Percentiles rank a stretch among this genome's conserved stretches.
These are phyloP conservation scores for Blastobotrys buckinghamii DNA, from an alignment of 1,139 yeast genomes.

Conservation along the genomic window DNA sequence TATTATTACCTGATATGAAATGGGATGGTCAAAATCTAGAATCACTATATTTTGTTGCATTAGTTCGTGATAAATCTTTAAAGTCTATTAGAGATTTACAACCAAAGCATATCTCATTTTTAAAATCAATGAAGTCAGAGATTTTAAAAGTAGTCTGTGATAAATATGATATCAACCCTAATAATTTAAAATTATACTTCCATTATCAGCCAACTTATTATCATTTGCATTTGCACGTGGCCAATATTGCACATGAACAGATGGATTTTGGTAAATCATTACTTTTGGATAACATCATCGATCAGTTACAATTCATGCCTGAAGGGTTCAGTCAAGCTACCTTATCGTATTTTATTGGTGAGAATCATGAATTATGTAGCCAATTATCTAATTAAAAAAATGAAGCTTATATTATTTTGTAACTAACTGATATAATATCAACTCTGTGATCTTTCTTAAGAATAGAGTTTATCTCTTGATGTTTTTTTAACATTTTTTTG, in stretches of 20 bases:
- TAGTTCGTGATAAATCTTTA: constrained; percentile 68
- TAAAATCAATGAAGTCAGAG: constrained; percentile 41
- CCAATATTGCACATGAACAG: constrained; percentile 66
- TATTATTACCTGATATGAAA: constrained; percentile 46
- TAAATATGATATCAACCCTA: constrained; percentile 40
- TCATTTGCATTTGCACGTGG: constrained; percentile 92
- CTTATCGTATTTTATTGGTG: constrained; percentile 59
- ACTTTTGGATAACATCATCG: constrained; percentile 75
- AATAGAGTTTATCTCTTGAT: too few relatives aligned
- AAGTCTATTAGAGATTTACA: constrained; percentile 71
- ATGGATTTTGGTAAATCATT: constrained; percentile 81
- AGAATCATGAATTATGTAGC: constrained; percentile 70
- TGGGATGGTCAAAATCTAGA: constrained; percentile 80
- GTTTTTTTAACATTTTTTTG: too few relatives aligned
- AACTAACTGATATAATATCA: too few relatives aligned
- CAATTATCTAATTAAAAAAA: too few relatives aligned
- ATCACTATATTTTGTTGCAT: constrained; percentile 69
- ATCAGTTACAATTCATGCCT: constrained; percentile 47
- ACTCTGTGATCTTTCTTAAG: too few relatives aligned
- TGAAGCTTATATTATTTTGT: too few relatives aligned
- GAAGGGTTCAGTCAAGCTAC: constrained; percentile 46
- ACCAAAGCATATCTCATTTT: constrained; percentile 51
- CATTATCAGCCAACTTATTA: constrained; percentile 97
- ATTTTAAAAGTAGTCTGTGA: constrained; percentile 46
- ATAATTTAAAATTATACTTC: constrained; percentile 64